Conservation (phyloP, 805 yeast genomes). For the Candida hungchunana region DNA sequence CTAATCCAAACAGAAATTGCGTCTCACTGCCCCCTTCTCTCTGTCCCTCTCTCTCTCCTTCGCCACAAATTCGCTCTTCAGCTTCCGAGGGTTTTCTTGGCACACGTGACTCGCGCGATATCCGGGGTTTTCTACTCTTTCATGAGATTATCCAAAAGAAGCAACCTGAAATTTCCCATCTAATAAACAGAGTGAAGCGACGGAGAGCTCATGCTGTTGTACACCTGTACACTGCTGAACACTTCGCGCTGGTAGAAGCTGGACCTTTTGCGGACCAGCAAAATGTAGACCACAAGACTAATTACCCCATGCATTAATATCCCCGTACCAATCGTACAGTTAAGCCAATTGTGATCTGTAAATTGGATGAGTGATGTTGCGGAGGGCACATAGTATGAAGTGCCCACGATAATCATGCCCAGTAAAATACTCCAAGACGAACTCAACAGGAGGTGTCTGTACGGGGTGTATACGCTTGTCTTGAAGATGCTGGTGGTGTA, state of each 20-base stretch:
- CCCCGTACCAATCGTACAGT: slow-evolving; percentile 1
- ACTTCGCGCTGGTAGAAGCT: background rate
- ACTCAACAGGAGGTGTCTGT: slow-evolving; percentile 88
- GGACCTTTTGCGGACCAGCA: slow-evolving; percentile 1
- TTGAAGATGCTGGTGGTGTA: slow-evolving; percentile 64
- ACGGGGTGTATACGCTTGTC: slow-evolving; percentile 85
- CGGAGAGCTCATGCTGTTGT: slow-evolving; percentile 18
- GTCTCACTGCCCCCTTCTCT: too few species aligned
- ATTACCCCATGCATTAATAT: slow-evolving; percentile 2
- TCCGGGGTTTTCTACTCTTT: too few species aligned
- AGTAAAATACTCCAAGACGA: slow-evolving; percentile 25
- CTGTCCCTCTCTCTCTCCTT: too few species aligned
- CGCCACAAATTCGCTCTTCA: too few species aligned
- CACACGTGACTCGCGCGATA: too few species aligned
- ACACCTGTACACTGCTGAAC: slow-evolving; percentile 10
- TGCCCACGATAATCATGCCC: slow-evolving; percentile 19
- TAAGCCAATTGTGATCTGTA: background rate
- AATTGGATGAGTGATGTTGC: slow-evolving; percentile 4
- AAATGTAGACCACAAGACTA: background rate
- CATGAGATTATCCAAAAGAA: too few species aligned
- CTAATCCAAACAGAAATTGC: too few species aligned
- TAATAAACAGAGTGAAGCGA: slow-evolving; percentile 9
- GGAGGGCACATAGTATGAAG: background rate
- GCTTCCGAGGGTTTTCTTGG: too few species aligned
- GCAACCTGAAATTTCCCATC: too few species aligned